Percentiles rank a stretch among this genome's conserved stretches.
These are phyloP conservation scores for Podaxis mareebaensis DNA, from an alignment of 768 basidiomycete genomes.

Conservation along the genomic window DNA sequence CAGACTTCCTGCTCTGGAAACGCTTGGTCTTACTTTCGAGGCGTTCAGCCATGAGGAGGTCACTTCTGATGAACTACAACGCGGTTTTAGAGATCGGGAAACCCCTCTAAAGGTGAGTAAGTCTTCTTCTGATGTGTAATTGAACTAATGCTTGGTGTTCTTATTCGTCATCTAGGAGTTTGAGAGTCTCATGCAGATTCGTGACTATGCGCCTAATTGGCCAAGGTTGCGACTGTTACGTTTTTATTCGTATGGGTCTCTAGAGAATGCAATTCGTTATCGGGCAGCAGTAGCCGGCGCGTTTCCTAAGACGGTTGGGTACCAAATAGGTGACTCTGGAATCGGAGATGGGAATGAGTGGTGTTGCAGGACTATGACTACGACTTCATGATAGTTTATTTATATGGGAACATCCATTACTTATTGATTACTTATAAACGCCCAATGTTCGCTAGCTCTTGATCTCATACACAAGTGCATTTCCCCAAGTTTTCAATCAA, in stretches of 20 bases:
- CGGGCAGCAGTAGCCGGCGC: not conserved
- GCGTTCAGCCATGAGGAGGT: not conserved
- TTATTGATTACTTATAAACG: too few species aligned
- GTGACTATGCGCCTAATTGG: not conserved
- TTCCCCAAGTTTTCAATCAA: too few species aligned
- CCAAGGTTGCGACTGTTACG: not conserved
- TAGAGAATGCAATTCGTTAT: not conserved
- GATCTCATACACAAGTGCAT: too few species aligned
- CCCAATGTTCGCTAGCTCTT: too few species aligned
- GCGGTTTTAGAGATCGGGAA: not conserved
- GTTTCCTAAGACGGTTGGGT: not conserved
- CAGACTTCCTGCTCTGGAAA: not conserved
- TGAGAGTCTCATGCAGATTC: not conserved
- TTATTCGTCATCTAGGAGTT: not conserved
- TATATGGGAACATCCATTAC: too few species aligned
- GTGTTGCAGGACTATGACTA: not conserved
- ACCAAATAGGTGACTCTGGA: not conserved
- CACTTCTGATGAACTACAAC: not conserved
- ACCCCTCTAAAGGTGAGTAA: not conserved
- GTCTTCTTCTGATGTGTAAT: too few species aligned
- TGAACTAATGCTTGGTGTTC: not conserved
- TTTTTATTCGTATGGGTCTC: not conserved
- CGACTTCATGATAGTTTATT: too few species aligned
- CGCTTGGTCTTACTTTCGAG: not conserved
- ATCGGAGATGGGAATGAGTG: not conserved